These are phyloP conservation scores for Wallacemonas sp. DNA, from an alignment of 208 protist genomes.

Conservation along the genomic window DNA sequence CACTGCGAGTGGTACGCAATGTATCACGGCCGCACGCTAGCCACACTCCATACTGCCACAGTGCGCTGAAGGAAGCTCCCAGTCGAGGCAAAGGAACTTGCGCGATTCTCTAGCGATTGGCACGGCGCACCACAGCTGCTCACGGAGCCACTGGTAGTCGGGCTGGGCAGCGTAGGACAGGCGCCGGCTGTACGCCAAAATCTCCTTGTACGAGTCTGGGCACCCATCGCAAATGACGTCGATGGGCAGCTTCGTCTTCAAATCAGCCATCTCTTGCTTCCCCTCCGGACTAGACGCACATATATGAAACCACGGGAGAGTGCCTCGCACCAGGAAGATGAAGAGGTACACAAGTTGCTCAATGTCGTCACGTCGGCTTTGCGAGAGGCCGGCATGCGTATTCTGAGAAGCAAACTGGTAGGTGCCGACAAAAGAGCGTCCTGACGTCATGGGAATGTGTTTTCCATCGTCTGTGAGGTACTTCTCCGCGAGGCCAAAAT, in stretches of 20 bases:
- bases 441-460: constrained; percentile 70
- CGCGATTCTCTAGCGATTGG: not conserved
- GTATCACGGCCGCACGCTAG: too few relatives aligned
- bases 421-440: constrained; percentile 96
- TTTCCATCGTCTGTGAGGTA: constrained; percentile 59
- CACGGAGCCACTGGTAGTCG: constrained; percentile 51
- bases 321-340: constrained; percentile 95
- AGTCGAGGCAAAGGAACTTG: constrained; percentile 14
- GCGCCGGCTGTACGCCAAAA: constrained; percentile 69
- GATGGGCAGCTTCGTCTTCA: constrained; percentile 54
- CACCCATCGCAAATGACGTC: constrained; percentile 67
- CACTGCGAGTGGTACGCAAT: too few relatives aligned
- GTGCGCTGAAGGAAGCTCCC: constrained; percentile 5
- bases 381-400: constrained; percentile 94
- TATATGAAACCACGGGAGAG: constrained; percentile 95
- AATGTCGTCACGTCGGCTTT: constrained; percentile 88
- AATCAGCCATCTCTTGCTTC: constrained; percentile 60
- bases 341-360: constrained; percentile 93
- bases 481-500: constrained; percentile 94
- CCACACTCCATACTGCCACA: not conserved
- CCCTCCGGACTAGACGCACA: constrained; percentile 81
- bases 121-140: constrained; percentile 1
- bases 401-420: constrained; percentile 97
- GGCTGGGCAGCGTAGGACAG: constrained; percentile 65
- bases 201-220: constrained; percentile 65